Evolutionary conservation across 257 asterid genomes (phyloP).

Genomic region (Penstemon newberryi): DNA sequence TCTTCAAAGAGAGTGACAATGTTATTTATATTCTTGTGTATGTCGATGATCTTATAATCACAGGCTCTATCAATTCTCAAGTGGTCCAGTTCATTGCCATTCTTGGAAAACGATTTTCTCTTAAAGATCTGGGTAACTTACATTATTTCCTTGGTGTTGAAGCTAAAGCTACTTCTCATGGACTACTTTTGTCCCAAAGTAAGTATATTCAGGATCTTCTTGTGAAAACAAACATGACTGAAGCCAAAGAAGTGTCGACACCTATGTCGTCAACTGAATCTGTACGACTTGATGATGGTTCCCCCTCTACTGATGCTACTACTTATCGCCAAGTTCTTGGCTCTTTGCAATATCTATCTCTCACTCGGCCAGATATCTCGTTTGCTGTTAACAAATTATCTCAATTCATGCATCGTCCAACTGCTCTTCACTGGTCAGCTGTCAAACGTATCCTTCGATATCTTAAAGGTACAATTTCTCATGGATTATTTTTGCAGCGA

Average conservation of each 20-base stretch:
- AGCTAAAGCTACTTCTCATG: not conserved
- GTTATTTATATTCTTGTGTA: too few species aligned
- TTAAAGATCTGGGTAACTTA: too few species aligned
- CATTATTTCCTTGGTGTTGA: constrained; percentile 2
- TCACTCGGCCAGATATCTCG: not conserved
- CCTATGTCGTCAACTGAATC: constrained; percentile 3
- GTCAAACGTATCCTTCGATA: not conserved
- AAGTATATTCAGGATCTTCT: not conserved
- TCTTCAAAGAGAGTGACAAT: too few species aligned
- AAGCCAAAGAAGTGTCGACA: not conserved
- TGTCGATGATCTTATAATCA: too few species aligned
- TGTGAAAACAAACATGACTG: not conserved
- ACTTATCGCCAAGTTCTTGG: not conserved
- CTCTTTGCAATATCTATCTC: not conserved
- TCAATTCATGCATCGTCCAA: not conserved
- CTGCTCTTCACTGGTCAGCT: not conserved
- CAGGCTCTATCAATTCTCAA: too few species aligned
- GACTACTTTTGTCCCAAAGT: not conserved
- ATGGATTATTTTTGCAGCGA: too few species aligned
- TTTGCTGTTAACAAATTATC: not conserved
- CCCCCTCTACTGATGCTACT: not conserved
- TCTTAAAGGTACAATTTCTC: not conserved
- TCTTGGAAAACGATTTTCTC: too few species aligned
- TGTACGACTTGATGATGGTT: too few species aligned
- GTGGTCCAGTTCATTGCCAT: too few species aligned